Conservation (phyloP, 768 basidiomycete genomes). For the Ramaria rubella region DNA sequence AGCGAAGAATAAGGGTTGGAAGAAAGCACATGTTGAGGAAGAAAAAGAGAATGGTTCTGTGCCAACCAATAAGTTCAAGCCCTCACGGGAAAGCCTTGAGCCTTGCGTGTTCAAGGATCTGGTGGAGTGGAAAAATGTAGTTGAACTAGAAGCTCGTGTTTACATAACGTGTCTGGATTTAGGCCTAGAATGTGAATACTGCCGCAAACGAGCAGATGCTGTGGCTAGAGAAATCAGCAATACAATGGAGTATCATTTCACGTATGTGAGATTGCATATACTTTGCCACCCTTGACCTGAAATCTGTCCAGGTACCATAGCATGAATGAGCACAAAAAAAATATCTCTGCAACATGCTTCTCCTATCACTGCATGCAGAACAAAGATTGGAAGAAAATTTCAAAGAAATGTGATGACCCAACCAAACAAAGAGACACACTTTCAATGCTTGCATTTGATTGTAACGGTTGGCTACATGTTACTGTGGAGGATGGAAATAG, state of each 20-base stretch:
- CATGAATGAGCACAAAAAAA: neutral
- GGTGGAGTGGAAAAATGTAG: neutral
- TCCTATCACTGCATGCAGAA: constrained; percentile 7
- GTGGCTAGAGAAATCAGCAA: neutral
- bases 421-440: constrained; percentile 12
- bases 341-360: neutral
- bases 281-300: neutral
- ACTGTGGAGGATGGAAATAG: neutral
- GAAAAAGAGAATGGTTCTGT: neutral
- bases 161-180: neutral
- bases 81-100: neutral
- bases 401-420: constrained; percentile 4
- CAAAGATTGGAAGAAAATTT: neutral
- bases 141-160: neutral
- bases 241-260: neutral
- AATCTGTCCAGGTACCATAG: neutral
- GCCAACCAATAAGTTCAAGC: too few species aligned
- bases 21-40: neutral
- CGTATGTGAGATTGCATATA: neutral
- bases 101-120: neutral
- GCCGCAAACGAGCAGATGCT: too few species aligned
- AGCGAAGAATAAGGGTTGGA: neutral
- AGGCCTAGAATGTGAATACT: too few species aligned
- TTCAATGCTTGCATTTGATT: constrained; percentile 10
- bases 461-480: constrained; percentile 3